A percentile compares a stretch with the other conserved stretches of the same genome.
phyloP scores from a whole-genome alignment of 768 basidiomycete species.

The Agaricus blazei region DNA sequence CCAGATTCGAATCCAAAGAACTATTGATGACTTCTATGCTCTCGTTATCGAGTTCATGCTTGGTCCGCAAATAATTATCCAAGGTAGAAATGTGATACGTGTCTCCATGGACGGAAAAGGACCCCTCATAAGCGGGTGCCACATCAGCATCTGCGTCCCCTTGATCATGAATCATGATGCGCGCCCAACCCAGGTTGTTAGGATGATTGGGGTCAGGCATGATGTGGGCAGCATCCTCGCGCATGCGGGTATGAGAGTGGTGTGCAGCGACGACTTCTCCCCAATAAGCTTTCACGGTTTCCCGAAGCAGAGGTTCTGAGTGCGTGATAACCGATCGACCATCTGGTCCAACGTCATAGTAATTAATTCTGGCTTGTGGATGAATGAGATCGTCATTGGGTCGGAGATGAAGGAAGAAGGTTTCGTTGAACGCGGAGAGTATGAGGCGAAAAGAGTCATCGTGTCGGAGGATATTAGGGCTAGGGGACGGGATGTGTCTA shows the following conservation, averaged over 20 bases:
- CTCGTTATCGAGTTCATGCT: constrained; percentile 52
- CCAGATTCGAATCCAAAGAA: constrained; percentile 42
- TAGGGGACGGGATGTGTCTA: constrained; percentile 29
- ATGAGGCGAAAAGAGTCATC: constrained; percentile 70
- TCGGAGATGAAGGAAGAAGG: constrained; percentile 66
- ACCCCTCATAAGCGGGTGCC: constrained; percentile 67
- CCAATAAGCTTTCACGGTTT: constrained; percentile 62
- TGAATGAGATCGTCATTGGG: constrained; percentile 79
- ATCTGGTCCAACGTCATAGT: constrained; percentile 47
- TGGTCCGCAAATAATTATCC: constrained; percentile 65
- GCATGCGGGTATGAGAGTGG: constrained; percentile 48
- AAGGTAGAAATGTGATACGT: constrained; percentile 67
- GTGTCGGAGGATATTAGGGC: constrained; percentile 50
- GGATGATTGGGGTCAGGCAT: constrained; percentile 33
- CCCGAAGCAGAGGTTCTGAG: constrained; percentile 57
- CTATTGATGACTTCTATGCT: constrained; percentile 32
- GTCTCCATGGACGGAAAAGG: constrained; percentile 64
- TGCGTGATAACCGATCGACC: constrained; percentile 46
- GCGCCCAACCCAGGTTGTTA: constrained; percentile 67
- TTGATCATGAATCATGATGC: constrained; percentile 68
- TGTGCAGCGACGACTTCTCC: constrained; percentile 69
- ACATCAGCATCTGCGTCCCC: constrained; percentile 40
- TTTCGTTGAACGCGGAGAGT: constrained; percentile 59
- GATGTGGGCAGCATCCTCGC: constrained; percentile 58
- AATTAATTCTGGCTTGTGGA: constrained; percentile 68